These are phyloP conservation scores for Ogataea neopini DNA, from an alignment of 805 yeast species.

Conservation along the genomic window DNA sequence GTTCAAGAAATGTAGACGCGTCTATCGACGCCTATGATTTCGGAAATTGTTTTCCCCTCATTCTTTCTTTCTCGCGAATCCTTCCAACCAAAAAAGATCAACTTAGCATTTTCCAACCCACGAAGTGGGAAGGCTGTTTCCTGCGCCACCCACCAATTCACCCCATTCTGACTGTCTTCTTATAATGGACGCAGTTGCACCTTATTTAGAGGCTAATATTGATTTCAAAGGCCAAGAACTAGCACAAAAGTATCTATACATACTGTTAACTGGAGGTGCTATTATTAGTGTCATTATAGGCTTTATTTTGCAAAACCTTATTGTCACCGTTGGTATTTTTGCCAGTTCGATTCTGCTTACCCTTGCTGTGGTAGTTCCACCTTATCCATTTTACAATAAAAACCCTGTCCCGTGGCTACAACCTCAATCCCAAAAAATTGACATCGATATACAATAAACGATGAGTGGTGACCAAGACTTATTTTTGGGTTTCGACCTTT, in stretches of 20 bases:
- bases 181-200: constrained; percentile 24
- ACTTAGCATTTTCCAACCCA: background rate
- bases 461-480: constrained; percentile 26
- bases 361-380: constrained; percentile 49
- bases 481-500: constrained; percentile 78
- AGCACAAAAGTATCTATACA: constrained; percentile 36
- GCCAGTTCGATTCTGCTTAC: constrained; percentile 37
- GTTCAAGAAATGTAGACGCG: background rate
- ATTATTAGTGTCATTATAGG: constrained; percentile 50
- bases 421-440: constrained; percentile 9
- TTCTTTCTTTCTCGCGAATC: background rate
- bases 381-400: constrained; percentile 57
- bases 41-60: background rate
- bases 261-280: constrained; percentile 34
- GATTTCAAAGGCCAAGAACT: constrained; percentile 57
- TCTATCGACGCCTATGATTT: background rate
- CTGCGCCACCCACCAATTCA: background rate
- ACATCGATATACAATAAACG: constrained; percentile 18
- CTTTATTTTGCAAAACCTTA: constrained; percentile 45
- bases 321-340: constrained; percentile 40
- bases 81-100: background rate
- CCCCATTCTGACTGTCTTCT: background rate
- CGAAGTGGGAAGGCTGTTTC: background rate
- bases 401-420: constrained; percentile 51
- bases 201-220: constrained; percentile 35